Conservation (phyloP, 345 rosid species). For the Pistacia vera region DNA sequence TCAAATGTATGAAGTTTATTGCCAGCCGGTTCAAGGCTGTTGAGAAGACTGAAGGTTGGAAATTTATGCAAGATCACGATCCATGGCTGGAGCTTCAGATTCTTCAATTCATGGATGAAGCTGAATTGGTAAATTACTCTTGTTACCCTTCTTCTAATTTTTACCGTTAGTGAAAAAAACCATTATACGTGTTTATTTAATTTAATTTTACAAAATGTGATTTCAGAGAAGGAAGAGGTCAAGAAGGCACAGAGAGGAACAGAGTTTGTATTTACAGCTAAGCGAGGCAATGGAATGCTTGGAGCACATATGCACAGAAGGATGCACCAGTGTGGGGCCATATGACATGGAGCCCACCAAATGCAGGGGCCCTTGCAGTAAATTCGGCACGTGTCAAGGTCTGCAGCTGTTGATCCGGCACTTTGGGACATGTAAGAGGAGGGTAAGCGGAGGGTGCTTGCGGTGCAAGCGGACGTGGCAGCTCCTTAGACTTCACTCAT, state of each 20-base stretch:
- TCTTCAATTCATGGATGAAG: slow-evolving; percentile 79
- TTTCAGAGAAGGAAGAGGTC: slow-evolving; percentile 73
- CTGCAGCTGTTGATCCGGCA: slow-evolving; percentile 73
- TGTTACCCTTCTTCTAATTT: neutral
- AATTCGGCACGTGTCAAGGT: slow-evolving; percentile 69
- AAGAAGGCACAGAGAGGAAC: slow-evolving; percentile 52
- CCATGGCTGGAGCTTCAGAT: slow-evolving; percentile 77
- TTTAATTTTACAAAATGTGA: neutral
- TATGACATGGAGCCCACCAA: slow-evolving; percentile 32
- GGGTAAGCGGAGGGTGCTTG: slow-evolving; percentile 64
- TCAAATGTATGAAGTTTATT: slow-evolving; percentile 62
- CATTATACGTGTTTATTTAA: neutral
- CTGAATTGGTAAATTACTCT: slow-evolving; percentile 50
- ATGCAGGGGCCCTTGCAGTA: slow-evolving; percentile 48
- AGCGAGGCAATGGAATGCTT: slow-evolving; percentile 86
- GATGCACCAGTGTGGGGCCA: slow-evolving; percentile 80
- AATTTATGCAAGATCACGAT: slow-evolving; percentile 70
- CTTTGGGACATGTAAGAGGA: slow-evolving; percentile 61
- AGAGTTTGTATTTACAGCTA: slow-evolving; percentile 59
- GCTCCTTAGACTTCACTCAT: slow-evolving; percentile 81
- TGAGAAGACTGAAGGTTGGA: slow-evolving; percentile 78
- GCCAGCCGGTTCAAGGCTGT: slow-evolving; percentile 52
- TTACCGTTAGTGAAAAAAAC: neutral
- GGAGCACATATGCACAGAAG: slow-evolving; percentile 87
- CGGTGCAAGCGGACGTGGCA: slow-evolving; percentile 89